These are phyloP conservation scores for Wickerhamiella sergipiensis DNA, from an alignment of 805 yeast genomes.

Conservation along the genomic window DNA sequence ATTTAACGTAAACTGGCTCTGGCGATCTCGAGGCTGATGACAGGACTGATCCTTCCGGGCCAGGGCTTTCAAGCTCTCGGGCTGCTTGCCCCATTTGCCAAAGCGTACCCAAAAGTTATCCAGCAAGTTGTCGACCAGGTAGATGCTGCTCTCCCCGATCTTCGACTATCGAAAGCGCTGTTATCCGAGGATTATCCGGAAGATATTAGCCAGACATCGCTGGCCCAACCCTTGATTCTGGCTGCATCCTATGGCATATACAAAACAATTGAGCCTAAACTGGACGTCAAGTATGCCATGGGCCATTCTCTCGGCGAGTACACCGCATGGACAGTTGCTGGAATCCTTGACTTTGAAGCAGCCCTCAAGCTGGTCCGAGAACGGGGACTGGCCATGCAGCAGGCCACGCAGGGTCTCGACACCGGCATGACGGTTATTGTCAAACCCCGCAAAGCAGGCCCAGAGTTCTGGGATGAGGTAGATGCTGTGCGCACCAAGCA, in stretches of 20 bases:
- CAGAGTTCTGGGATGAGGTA: slow-evolving; percentile 6
- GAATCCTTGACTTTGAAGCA: slow-evolving; percentile 23
- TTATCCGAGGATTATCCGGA: slow-evolving; percentile 5
- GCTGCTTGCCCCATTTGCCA: slow-evolving; percentile 16
- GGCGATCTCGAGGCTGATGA: slow-evolving; percentile 1
- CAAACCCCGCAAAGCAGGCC: slow-evolving; percentile 7
- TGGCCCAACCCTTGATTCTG: slow-evolving; percentile 44
- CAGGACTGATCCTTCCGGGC: slow-evolving; percentile 20
- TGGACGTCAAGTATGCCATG: slow-evolving; percentile 17
- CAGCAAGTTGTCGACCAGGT: slow-evolving; percentile 19
- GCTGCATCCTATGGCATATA: slow-evolving; percentile 28
- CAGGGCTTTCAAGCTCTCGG: slow-evolving; percentile 27
- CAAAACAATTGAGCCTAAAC: slow-evolving; percentile 10
- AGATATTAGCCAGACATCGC: slow-evolving; percentile 26
- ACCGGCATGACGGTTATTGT: slow-evolving; percentile 16
- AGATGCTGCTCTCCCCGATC: slow-evolving; percentile 32
- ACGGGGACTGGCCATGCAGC: slow-evolving; percentile 34
- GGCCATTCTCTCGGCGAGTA: slow-evolving; percentile 45
- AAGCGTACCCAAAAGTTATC: slow-evolving; percentile 15
- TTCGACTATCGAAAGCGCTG: slow-evolving; percentile 11
- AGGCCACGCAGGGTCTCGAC: slow-evolving; percentile 25
- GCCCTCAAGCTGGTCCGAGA: slow-evolving; percentile 32
- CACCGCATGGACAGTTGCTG: slow-evolving; percentile 31
- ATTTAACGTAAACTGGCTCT: too few relatives aligned
- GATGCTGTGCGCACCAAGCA: slow-evolving; percentile 6